These are phyloP conservation scores for Rhodamnia argentea DNA, from an alignment of 345 rosid species.

Conservation along the genomic window DNA sequence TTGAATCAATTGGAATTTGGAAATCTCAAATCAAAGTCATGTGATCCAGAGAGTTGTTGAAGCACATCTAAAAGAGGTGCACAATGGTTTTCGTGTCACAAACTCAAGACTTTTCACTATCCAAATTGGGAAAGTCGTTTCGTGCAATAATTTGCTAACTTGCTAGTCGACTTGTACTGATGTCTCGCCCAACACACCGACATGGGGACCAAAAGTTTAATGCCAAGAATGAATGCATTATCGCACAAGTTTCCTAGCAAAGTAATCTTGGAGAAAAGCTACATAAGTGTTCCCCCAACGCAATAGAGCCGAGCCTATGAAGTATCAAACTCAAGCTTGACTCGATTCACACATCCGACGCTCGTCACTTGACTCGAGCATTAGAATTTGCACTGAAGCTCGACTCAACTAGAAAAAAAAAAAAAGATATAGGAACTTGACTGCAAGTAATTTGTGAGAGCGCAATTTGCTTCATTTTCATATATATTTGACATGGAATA, in stretches of 20 bases:
- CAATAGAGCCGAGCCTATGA: not conserved
- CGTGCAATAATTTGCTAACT: not conserved
- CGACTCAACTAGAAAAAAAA: too few relatives aligned
- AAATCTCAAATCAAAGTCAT: not conserved
- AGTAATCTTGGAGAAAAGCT: not conserved
- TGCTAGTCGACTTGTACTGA: not conserved
- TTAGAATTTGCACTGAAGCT: too few relatives aligned
- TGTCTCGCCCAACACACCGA: not conserved
- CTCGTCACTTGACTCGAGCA: too few relatives aligned
- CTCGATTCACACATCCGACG: too few relatives aligned
- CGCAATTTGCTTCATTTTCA: too few relatives aligned
- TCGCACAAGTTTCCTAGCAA: not conserved
- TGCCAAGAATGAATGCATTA: not conserved
- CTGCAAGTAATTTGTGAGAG: too few relatives aligned
- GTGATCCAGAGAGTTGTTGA: not conserved
- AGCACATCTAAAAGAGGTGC: not conserved
- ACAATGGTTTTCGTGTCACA: not conserved
- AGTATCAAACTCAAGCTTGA: too few relatives aligned
- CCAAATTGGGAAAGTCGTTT: not conserved
- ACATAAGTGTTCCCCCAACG: not conserved
- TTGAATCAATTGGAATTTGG: not conserved
- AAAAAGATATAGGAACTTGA: too few relatives aligned
- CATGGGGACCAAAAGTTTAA: not conserved
- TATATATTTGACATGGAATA: too few relatives aligned
- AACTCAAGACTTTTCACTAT: not conserved